Percentiles rank a stretch among this genome's conserved stretches.
Evolutionary conservation across 495 filamentous ascomycete species (phyloP).

Genomic region (Pseudoneurospora amorphoporcata): DNA sequence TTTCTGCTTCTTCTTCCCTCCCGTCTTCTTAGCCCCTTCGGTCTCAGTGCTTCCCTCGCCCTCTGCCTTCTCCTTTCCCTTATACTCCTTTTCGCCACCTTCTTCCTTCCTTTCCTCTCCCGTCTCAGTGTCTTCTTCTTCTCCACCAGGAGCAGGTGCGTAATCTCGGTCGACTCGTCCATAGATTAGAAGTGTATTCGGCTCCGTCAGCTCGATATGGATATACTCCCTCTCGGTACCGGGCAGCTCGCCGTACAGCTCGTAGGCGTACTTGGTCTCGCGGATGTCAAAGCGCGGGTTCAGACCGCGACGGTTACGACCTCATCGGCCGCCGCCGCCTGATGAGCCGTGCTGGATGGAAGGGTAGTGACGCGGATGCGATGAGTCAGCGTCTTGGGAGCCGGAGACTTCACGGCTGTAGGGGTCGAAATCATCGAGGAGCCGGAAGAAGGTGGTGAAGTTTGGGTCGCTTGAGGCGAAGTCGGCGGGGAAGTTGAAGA

Average conservation of each 20-base stretch:
- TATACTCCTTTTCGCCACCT: background rate
- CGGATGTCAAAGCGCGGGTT: slow-evolving; percentile 58
- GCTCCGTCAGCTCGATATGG: slow-evolving; percentile 67
- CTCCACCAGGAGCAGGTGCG: background rate
- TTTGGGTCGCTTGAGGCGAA: slow-evolving; percentile 24
- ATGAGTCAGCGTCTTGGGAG: background rate
- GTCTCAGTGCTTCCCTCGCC: background rate
- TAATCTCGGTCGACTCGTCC: slow-evolving; percentile 50
- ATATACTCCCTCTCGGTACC: slow-evolving; percentile 64
- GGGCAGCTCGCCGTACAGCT: slow-evolving; percentile 72
- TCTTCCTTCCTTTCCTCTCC: background rate
- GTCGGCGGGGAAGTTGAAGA: slow-evolving; percentile 14
- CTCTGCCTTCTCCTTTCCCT: background rate
- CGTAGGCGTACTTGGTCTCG: slow-evolving; percentile 51
- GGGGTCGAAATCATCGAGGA: slow-evolving; percentile 58
- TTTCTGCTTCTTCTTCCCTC: background rate
- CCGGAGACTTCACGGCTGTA: slow-evolving; percentile 27
- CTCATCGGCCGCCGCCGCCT: background rate
- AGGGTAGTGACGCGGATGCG: too few relatives aligned
- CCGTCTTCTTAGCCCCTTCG: background rate
- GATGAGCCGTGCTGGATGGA: background rate
- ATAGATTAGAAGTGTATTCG: slow-evolving; percentile 53
- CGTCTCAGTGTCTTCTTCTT: background rate
- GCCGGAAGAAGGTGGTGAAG: slow-evolving; percentile 56
- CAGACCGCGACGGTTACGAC: slow-evolving; percentile 17